Percentiles rank a stretch among this genome's conserved stretches.
Conservation (phyloP, 805 yeast genomes). For the Yarrowia sp. region DNA sequence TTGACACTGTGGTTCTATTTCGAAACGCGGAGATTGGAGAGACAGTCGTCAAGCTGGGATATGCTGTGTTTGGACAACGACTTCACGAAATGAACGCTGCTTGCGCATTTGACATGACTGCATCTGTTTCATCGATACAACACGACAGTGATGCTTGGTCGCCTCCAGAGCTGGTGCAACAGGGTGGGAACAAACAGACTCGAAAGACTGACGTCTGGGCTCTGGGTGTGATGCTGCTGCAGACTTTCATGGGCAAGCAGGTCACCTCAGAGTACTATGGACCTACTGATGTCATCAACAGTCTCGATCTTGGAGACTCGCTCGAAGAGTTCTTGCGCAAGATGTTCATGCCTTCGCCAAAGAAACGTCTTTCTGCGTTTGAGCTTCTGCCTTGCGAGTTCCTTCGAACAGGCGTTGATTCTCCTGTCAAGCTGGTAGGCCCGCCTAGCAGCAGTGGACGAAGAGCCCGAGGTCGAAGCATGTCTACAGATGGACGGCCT, state of each 20-base stretch:
- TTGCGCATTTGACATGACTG: constrained; percentile 36
- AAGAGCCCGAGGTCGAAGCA: not conserved
- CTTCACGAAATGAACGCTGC: constrained; percentile 38
- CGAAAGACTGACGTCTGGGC: constrained; percentile 93
- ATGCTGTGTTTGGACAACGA: constrained; percentile 32
- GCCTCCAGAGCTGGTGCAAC: constrained; percentile 68
- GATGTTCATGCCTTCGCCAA: constrained; percentile 62
- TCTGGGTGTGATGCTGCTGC: constrained; percentile 73
- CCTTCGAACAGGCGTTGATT: constrained; percentile 51
- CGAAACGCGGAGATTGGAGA: constrained; percentile 54
- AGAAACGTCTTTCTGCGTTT: constrained; percentile 76
- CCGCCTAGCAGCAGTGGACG: not conserved
- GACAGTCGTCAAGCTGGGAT: constrained; percentile 35
- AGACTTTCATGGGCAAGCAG: constrained; percentile 61
- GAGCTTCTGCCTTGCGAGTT: constrained; percentile 84
- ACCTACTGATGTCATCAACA: constrained; percentile 61
- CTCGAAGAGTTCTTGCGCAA: constrained; percentile 63
- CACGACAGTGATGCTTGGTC: constrained; percentile 48
- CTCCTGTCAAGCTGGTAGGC: not conserved
- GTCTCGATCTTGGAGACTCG: constrained; percentile 50
- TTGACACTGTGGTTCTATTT: constrained; percentile 56
- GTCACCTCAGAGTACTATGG: constrained; percentile 53
- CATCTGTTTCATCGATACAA: constrained; percentile 18
- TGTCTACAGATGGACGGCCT: constrained; percentile 8
- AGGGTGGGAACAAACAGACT: constrained; percentile 50